phyloP scores from a whole-genome alignment of 805 yeast species.

The Candida taoyuanica region DNA sequence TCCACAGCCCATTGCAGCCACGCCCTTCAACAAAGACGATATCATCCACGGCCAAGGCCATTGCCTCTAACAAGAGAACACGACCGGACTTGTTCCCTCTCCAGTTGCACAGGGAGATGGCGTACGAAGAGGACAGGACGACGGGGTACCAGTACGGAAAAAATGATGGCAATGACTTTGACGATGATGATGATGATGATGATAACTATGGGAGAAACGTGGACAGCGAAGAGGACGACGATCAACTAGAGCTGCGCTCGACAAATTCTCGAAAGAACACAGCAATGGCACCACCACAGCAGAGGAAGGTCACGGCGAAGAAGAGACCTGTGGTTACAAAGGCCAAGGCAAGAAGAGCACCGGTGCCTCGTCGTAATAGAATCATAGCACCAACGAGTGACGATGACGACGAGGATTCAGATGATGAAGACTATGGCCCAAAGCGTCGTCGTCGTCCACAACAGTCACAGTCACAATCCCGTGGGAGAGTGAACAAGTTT shows the following conservation, averaged over 20 bases:
- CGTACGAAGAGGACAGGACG: slow-evolving; percentile 2
- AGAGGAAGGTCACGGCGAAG: neutral
- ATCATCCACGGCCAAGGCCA: slow-evolving; percentile 13
- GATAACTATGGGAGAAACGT: slow-evolving; percentile 6
- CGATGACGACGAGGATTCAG: slow-evolving; percentile 4
- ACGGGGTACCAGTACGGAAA: no score
- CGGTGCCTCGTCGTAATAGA: slow-evolving; percentile 1
- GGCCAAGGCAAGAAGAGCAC: slow-evolving; percentile 7
- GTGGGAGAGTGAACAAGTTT: slow-evolving; percentile 11
- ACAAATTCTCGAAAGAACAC: neutral
- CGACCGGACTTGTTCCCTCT: neutral
- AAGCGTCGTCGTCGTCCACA: neutral
- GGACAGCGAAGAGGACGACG: slow-evolving; percentile 8
- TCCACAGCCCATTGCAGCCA: slow-evolving; percentile 14
- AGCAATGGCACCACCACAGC: slow-evolving; percentile 3
- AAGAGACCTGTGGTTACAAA: neutral
- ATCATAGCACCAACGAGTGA: slow-evolving; percentile 4
- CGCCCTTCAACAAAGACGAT: slow-evolving; percentile 2
- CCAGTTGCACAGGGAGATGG: slow-evolving; percentile 8
- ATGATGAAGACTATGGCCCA: slow-evolving; percentile 1
- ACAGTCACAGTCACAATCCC: neutral
- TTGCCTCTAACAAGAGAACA: slow-evolving; percentile 13
- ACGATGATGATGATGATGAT: slow-evolving; percentile 2
- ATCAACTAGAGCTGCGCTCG: neutral
- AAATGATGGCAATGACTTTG: no score